phyloP scores from a whole-genome alignment of 2,329 filamentous ascomycete genomes.

The Dothiorella sarmentorum region DNA sequence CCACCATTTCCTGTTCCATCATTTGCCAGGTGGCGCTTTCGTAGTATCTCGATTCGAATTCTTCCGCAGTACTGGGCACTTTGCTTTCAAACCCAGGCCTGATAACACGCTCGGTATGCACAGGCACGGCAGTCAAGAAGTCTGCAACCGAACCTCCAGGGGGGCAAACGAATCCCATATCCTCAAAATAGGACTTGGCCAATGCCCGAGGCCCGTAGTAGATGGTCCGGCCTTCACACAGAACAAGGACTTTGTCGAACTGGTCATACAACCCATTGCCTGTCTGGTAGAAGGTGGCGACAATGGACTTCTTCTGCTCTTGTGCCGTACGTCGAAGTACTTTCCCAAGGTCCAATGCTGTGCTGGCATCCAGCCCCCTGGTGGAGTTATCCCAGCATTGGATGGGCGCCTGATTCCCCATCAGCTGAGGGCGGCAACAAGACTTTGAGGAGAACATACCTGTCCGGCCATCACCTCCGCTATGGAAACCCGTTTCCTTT shows the following conservation, averaged over 20 bases:
- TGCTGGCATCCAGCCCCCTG: too few species aligned
- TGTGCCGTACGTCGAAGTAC: too few species aligned
- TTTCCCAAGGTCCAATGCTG: too few species aligned
- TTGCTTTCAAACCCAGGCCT: not conserved
- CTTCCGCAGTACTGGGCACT: constrained; percentile 45
- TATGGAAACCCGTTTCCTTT: constrained; percentile 61
- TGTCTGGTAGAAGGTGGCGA: too few species aligned
- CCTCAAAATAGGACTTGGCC: constrained; percentile 64
- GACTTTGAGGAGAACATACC: too few species aligned
- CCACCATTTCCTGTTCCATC: too few species aligned
- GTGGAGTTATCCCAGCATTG: too few species aligned
- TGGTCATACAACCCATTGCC: constrained; percentile 52
- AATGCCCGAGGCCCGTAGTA: constrained; percentile 63
- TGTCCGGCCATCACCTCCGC: too few species aligned
- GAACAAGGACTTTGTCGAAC: constrained; percentile 71
- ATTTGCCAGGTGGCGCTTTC: too few species aligned
- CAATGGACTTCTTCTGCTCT: too few species aligned
- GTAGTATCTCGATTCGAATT: constrained; percentile 34
- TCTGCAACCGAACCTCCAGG: constrained; percentile 22
- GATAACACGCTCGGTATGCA: not conserved
- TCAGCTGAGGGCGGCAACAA: too few species aligned
- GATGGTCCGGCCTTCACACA: constrained; percentile 75
- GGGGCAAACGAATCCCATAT: constrained; percentile 66
- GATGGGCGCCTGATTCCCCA: too few species aligned
- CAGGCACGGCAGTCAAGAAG: not conserved